phyloP scores from a whole-genome alignment of 2,329 filamentous ascomycete genomes.

The Ophiostoma ips region DNA sequence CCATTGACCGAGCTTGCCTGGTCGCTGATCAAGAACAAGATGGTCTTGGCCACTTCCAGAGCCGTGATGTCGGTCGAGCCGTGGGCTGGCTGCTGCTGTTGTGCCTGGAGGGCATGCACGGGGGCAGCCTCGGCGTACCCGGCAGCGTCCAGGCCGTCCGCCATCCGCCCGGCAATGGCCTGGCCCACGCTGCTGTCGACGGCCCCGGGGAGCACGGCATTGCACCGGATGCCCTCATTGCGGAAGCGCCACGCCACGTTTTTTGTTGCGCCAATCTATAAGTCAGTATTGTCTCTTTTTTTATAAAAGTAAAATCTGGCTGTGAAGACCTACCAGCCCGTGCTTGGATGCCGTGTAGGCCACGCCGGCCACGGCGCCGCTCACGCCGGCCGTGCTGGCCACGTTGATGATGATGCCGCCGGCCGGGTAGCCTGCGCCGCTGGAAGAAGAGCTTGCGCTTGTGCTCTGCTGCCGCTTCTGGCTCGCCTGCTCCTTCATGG shows the following conservation, averaged over 20 bases:
- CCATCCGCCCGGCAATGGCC: slow-evolving; percentile 12
- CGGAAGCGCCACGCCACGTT: slow-evolving; percentile 32
- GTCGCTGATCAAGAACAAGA: slow-evolving; percentile 24
- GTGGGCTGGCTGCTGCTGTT: slow-evolving; percentile 4
- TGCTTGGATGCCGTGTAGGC: slow-evolving; percentile 23
- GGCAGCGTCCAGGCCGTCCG: slow-evolving; percentile 16
- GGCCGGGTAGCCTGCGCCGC: background rate
- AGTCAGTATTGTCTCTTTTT: too few species aligned
- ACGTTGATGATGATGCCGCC: slow-evolving; percentile 35
- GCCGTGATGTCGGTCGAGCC: slow-evolving; percentile 16
- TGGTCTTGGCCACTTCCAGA: slow-evolving; percentile 22
- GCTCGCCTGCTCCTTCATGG: slow-evolving; percentile 27
- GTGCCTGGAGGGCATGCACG: slow-evolving; percentile 20
- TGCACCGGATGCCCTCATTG: slow-evolving; percentile 30
- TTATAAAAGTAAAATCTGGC: background rate
- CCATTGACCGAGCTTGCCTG: slow-evolving; percentile 24
- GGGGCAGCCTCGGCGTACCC: slow-evolving; percentile 17
- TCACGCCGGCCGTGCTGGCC: slow-evolving; percentile 28
- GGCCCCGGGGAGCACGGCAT: slow-evolving; percentile 27
- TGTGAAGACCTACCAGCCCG: slow-evolving; percentile 19
- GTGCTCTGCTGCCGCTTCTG: background rate
- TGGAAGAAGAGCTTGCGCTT: background rate
- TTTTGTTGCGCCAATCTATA: slow-evolving; percentile 28
- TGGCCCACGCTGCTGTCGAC: slow-evolving; percentile 20
- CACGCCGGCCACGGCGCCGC: slow-evolving; percentile 23